A percentile compares a stretch with the other conserved stretches of the same genome.
Conservation (phyloP, 805 yeast species). For the Kuraishia ogatae region DNA sequence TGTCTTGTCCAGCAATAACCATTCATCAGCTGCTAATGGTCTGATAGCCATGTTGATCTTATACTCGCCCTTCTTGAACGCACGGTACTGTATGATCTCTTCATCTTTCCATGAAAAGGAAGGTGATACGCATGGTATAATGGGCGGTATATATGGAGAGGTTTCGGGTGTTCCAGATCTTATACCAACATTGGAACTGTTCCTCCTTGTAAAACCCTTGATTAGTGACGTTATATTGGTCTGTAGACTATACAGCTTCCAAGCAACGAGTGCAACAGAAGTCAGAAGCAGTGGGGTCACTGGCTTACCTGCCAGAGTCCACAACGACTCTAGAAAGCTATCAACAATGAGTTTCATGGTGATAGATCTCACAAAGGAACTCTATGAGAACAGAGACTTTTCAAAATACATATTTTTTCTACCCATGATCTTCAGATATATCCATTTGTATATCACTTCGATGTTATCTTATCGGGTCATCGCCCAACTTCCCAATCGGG, state of each 20-base stretch:
- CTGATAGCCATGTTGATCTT: constrained; percentile 37
- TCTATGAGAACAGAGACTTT: too few relatives aligned
- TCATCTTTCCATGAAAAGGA: constrained; percentile 33
- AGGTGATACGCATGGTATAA: background rate
- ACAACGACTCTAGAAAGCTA: background rate
- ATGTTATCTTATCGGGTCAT: background rate
- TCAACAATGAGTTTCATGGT: background rate
- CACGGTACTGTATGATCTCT: constrained; percentile 38
- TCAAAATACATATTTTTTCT: too few relatives aligned
- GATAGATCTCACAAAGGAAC: background rate
- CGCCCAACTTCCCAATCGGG: background rate
- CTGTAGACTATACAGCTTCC: background rate
- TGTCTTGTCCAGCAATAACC: constrained; percentile 55
- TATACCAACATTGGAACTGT: background rate
- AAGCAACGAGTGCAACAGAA: background rate
- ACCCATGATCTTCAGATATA: background rate
- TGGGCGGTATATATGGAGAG: background rate
- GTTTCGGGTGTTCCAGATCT: background rate
- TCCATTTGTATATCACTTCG: background rate
- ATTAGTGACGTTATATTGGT: background rate
- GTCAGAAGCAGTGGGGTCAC: background rate
- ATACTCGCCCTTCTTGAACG: constrained; percentile 50
- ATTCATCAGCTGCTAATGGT: constrained; percentile 38
- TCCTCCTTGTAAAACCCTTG: background rate
- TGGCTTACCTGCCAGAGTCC: background rate